Evolutionary conservation across 2,329 filamentous ascomycete genomes (phyloP).

Genomic region (Epichloe bromicola): DNA sequence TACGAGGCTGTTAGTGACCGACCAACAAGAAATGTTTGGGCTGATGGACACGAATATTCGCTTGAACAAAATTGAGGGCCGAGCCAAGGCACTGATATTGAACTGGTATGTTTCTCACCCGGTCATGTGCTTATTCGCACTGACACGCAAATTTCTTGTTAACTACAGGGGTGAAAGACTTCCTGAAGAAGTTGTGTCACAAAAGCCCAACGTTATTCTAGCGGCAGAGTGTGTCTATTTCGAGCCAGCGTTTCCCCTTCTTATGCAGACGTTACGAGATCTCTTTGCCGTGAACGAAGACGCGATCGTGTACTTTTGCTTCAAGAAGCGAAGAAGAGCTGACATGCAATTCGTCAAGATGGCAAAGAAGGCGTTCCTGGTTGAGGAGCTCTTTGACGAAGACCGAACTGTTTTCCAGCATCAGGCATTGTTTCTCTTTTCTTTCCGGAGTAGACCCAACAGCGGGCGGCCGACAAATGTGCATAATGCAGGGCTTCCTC

Average conservation of each 20-base stretch:
- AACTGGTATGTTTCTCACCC: constrained; percentile 53
- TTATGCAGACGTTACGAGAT: constrained; percentile 64
- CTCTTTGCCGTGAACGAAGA: constrained; percentile 60
- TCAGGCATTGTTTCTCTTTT: constrained; percentile 47
- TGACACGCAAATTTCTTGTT: neutral
- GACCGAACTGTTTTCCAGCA: constrained; percentile 44
- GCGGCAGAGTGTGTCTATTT: constrained; percentile 97
- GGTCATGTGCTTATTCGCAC: neutral
- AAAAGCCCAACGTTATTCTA: constrained; percentile 67
- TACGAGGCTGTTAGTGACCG: constrained; percentile 61
- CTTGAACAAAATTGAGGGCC: constrained; percentile 58
- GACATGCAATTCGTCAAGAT: constrained; percentile 64
- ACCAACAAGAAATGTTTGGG: constrained; percentile 72
- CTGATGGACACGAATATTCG: constrained; percentile 79
- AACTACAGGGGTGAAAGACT: constrained; percentile 45
- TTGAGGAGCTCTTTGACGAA: constrained; percentile 50
- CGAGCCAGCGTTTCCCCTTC: constrained; percentile 82
- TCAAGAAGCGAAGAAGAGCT: constrained; percentile 80
- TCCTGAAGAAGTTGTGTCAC: constrained; percentile 35
- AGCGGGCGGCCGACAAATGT: neutral
- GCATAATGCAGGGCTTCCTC: neutral
- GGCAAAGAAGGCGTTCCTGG: constrained; percentile 51
- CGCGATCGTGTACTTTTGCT: constrained; percentile 67
- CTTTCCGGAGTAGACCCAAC: constrained; percentile 27
- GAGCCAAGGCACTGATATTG: constrained; percentile 55